Conservation (phyloP, 495 filamentous ascomycete species). For the Ramalina peruviana region DNA sequence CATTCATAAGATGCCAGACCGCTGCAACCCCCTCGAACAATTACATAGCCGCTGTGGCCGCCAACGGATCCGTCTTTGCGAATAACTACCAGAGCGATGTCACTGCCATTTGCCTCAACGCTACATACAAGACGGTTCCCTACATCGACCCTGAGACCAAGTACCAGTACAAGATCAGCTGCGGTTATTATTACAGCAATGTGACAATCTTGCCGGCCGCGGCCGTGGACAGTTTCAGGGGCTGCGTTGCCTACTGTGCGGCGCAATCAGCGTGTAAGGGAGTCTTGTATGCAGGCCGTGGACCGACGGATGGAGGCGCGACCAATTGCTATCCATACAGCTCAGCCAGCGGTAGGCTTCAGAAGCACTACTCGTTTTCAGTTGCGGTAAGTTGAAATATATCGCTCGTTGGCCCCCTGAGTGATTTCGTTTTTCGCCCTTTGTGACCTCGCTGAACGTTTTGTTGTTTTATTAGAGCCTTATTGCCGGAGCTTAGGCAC, state of each 20-base stretch:
- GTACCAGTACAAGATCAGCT: constrained; percentile 2
- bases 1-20: background rate
- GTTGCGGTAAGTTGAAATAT: no score
- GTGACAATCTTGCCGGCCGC: background rate
- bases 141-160: constrained; percentile 1
- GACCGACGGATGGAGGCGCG: background rate
- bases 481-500: background rate
- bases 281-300: background rate
- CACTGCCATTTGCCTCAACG: constrained; percentile 1
- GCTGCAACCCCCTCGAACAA: background rate
- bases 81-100: background rate
- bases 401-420: no score
- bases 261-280: constrained; percentile 5
- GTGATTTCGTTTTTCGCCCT: no score
- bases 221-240: constrained; percentile 4
- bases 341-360: no score
- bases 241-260: constrained; percentile 11
- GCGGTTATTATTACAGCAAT: background rate
- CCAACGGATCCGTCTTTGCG: background rate
- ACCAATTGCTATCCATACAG: background rate
- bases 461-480: background rate
- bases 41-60: background rate
- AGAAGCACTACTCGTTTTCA: no score
- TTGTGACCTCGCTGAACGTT: no score
- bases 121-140: background rate